phyloP scores from a whole-genome alignment of 306 rosid genomes.

The Cicer bijugum region DNA sequence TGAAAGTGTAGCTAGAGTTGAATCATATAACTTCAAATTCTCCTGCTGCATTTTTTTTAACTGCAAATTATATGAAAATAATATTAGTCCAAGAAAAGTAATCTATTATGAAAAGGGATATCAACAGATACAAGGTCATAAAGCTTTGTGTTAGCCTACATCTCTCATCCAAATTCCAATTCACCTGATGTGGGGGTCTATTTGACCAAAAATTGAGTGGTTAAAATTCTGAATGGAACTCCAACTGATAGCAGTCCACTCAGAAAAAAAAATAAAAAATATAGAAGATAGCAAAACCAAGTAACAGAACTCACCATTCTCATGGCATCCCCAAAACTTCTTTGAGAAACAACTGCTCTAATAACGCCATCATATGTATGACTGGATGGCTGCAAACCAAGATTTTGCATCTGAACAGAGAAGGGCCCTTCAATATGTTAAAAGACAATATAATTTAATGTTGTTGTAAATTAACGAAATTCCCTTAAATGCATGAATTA shows the following conservation, averaged over 20 bases:
- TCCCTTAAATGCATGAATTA: constrained; percentile 1
- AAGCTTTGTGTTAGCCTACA: constrained; percentile 18
- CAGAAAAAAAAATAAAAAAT: neutral
- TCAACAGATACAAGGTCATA: constrained; percentile 30
- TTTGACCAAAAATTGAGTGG: constrained; percentile 8
- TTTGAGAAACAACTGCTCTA: constrained; percentile 60
- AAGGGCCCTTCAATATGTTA: constrained; percentile 45
- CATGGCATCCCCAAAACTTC: constrained; percentile 59
- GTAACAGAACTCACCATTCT: constrained; percentile 60
- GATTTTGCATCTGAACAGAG: constrained; percentile 73
- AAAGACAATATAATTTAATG: constrained; percentile 44
- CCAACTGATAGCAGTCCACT: constrained; percentile 16
- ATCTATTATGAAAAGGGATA: constrained; percentile 21
- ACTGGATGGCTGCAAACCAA: constrained; percentile 73
- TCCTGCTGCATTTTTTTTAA: constrained; percentile 66
- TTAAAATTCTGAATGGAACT: constrained; percentile 32
- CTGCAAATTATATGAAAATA: constrained; percentile 53
- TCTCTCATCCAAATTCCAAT: constrained; percentile 42
- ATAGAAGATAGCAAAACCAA: constrained; percentile 27
- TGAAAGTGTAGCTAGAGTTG: constrained; percentile 74
- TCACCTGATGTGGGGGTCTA: constrained; percentile 10
- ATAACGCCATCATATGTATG: constrained; percentile 65
- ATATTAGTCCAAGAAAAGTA: constrained; percentile 37
- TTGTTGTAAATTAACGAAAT: constrained; percentile 34
- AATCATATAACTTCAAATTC: constrained; percentile 65